Evolutionary conservation across 768 basidiomycete species (phyloP).

Genomic region (Mycena rosella): DNA sequence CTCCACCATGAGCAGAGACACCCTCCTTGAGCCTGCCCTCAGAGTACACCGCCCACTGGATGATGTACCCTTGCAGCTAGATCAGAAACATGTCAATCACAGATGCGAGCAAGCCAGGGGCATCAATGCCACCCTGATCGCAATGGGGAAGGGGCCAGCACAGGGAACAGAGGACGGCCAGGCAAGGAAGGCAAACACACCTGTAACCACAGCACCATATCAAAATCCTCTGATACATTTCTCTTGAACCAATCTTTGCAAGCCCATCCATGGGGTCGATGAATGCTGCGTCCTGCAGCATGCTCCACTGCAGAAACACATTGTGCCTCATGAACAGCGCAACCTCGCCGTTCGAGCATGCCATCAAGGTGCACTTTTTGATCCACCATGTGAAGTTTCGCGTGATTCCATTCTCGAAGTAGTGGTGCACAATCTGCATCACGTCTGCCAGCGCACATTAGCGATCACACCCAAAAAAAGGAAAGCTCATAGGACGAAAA

Average conservation of each 20-base stretch:
- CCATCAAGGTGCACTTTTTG: slow-evolving; percentile 86
- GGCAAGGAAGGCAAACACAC: no score
- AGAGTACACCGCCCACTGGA: slow-evolving; percentile 89
- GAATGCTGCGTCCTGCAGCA: slow-evolving; percentile 88
- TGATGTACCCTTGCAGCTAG: slow-evolving; percentile 74
- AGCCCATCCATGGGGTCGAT: slow-evolving; percentile 73
- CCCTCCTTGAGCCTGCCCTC: slow-evolving; percentile 92
- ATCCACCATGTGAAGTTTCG: slow-evolving; percentile 91
- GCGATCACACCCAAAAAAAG: no score
- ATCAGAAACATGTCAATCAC: slow-evolving; percentile 10
- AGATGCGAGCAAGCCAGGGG: background rate
- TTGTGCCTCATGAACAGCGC: slow-evolving; percentile 90
- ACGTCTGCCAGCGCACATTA: slow-evolving; percentile 69
- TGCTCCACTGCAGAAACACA: slow-evolving; percentile 91
- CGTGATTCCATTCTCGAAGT: slow-evolving; percentile 92
- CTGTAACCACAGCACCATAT: slow-evolving; percentile 81
- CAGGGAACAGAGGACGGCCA: no score
- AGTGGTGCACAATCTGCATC: slow-evolving; percentile 91
- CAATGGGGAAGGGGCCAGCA: no score
- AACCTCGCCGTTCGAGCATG: slow-evolving; percentile 84
- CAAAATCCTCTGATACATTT: slow-evolving; percentile 88
- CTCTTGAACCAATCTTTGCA: slow-evolving; percentile 87
- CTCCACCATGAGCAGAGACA: slow-evolving; percentile 89
- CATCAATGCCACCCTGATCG: no score
- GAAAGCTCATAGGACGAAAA: background rate